These are phyloP conservation scores for Candida ficus DNA, from an alignment of 805 yeast genomes.

Conservation along the genomic window DNA sequence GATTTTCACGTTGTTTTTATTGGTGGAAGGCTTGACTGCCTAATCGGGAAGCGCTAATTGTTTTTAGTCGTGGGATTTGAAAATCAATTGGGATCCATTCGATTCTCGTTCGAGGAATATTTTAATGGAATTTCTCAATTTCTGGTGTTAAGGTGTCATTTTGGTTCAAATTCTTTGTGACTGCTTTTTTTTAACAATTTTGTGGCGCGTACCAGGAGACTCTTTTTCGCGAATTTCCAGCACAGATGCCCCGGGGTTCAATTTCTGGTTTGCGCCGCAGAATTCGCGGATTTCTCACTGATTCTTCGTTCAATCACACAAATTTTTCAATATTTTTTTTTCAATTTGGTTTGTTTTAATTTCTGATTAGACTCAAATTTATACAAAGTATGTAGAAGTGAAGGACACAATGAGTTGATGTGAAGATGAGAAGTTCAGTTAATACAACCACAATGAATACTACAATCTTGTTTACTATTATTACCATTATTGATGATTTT, in stretches of 20 bases:
- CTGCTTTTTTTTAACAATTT: background rate
- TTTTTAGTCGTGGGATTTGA: too few relatives aligned
- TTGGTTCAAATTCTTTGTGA: constrained; percentile 4
- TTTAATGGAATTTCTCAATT: too few relatives aligned
- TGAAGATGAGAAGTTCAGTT: background rate
- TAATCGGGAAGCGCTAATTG: constrained; percentile 4
- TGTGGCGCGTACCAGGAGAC: constrained; percentile 3
- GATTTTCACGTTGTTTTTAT: constrained; percentile 17
- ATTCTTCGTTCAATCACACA: background rate
- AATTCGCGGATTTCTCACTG: too few relatives aligned
- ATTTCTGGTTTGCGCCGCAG: constrained; percentile 3
- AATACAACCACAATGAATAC: background rate
- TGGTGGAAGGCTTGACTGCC: constrained; percentile 20
- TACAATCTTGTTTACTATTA: too few relatives aligned
- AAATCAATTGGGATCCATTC: too few relatives aligned
- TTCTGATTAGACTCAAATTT: constrained; percentile 5
- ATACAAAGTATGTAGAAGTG: constrained; percentile 8
- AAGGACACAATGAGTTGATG: background rate
- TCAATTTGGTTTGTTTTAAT: background rate
- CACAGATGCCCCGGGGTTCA: constrained; percentile 4
- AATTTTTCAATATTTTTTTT: constrained; percentile 1
- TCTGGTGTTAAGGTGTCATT: too few relatives aligned
- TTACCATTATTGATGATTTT: too few relatives aligned
- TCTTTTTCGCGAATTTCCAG: background rate
- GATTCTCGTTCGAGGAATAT: constrained; percentile 1